Conservation (phyloP, 306 rosid genomes). For the Dryas alaskensis region DNA sequence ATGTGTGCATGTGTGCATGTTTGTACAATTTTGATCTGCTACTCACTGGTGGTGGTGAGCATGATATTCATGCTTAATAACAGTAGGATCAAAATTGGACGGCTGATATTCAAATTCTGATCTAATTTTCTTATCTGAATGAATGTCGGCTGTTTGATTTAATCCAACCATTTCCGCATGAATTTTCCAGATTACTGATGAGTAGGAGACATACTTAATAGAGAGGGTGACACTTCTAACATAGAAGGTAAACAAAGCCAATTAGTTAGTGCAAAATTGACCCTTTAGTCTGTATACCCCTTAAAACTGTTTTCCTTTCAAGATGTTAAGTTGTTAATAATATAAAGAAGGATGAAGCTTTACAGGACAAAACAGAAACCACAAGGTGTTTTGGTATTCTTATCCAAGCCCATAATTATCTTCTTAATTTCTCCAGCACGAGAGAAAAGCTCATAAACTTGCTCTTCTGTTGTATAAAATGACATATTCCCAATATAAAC, state of each 20-base stretch:
- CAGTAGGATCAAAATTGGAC: background rate
- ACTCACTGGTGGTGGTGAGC: background rate
- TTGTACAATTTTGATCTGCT: background rate
- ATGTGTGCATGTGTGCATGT: background rate
- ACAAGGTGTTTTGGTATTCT: slow-evolving; percentile 90
- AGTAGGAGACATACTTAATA: background rate
- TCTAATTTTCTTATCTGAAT: background rate
- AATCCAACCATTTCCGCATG: background rate
- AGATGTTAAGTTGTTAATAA: background rate
- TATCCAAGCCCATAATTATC: slow-evolving; percentile 96
- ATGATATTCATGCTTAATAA: background rate
- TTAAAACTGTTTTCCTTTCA: background rate
- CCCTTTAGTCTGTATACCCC: background rate
- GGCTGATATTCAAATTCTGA: background rate
- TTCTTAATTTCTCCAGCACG: slow-evolving; percentile 95
- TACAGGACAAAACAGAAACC: slow-evolving; percentile 91
- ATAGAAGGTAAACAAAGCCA: background rate
- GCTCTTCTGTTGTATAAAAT: slow-evolving; percentile 94
- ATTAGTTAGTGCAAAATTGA: background rate
- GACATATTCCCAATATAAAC: slow-evolving; percentile 91
- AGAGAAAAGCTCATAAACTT: slow-evolving; percentile 83
- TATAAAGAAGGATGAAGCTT: slow-evolving; percentile 26
- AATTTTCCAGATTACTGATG: background rate
- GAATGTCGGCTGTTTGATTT: background rate
- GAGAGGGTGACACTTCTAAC: background rate